Conservation (phyloP, 129 eudicot species). For the Saussurea involucrata region DNA sequence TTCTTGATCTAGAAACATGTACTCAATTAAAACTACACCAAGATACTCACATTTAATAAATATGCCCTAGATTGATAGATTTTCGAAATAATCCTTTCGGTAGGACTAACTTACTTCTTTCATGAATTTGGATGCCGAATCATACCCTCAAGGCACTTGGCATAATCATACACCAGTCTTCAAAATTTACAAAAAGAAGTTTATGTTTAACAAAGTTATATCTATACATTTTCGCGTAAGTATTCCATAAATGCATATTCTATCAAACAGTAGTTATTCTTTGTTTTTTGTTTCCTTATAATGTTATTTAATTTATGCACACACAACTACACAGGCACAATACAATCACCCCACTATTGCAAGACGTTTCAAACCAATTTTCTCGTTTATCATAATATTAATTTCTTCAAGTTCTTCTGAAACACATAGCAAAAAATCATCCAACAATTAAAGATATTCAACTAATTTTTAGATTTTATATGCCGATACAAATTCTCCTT, state of each 20-base stretch:
- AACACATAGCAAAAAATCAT: neutral
- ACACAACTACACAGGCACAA: neutral
- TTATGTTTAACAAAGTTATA: neutral
- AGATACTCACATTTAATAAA: neutral
- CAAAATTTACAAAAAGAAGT: neutral
- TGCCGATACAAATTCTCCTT: neutral
- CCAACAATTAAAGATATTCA: neutral
- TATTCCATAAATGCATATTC: neutral
- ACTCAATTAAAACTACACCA: neutral
- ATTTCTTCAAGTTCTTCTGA: neutral
- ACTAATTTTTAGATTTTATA: neutral
- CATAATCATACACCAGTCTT: neutral
- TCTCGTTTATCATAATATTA: neutral
- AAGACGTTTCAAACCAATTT: neutral
- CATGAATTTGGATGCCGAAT: neutral
- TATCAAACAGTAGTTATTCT: neutral
- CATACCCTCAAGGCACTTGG: neutral
- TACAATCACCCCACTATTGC: neutral
- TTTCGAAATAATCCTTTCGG: neutral
- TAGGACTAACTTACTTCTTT: neutral
- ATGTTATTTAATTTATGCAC: neutral
- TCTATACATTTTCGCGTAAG: neutral
- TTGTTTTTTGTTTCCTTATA: neutral
- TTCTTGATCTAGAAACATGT: conserved; percentile 47
- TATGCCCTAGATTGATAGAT: neutral